These are phyloP conservation scores for Cryptococcus sp. DNA, from an alignment of 1,284 basidiomycete genomes.

Conservation along the genomic window DNA sequence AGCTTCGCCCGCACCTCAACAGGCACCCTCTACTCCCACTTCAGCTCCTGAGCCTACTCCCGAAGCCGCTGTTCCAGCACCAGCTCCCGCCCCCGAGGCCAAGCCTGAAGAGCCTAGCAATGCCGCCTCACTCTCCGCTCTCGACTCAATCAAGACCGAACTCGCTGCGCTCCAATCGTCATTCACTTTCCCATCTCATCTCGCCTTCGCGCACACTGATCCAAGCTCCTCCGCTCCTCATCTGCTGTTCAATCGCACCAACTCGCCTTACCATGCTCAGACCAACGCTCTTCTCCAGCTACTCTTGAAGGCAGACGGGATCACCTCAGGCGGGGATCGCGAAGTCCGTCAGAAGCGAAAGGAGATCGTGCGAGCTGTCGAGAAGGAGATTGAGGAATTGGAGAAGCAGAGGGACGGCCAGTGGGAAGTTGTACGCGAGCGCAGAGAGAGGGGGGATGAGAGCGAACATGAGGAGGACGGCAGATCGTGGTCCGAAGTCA, in stretches of 20 bases:
- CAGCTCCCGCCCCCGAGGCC: conserved; percentile 81
- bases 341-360: conserved; percentile 63
- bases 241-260: conserved; percentile 59
- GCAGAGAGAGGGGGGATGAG: conserved; percentile 39
- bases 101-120: conserved; percentile 12
- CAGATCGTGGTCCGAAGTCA: conserved; percentile 13
- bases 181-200: conserved; percentile 43
- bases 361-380: conserved; percentile 64
- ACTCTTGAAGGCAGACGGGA: conserved; percentile 65
- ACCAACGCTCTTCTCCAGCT: conserved; percentile 65
- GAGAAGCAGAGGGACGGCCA: conserved; percentile 55
- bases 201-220: conserved; percentile 37
- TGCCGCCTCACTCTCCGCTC: conserved; percentile 30
- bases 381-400: conserved; percentile 62
- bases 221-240: conserved; percentile 32
- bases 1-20: not conserved
- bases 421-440: conserved; percentile 43
- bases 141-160: conserved; percentile 35
- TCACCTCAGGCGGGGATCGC: conserved; percentile 65
- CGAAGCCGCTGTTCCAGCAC: conserved; percentile 80
- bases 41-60: conserved; percentile 37
- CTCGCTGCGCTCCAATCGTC: conserved; percentile 25
- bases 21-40: conserved; percentile 4
- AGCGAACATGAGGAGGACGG: conserved; percentile 35
- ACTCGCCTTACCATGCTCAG: conserved; percentile 63